These are phyloP conservation scores for Cryptococcus sp. DNA, from an alignment of 1,284 basidiomycete species.

Conservation along the genomic window DNA sequence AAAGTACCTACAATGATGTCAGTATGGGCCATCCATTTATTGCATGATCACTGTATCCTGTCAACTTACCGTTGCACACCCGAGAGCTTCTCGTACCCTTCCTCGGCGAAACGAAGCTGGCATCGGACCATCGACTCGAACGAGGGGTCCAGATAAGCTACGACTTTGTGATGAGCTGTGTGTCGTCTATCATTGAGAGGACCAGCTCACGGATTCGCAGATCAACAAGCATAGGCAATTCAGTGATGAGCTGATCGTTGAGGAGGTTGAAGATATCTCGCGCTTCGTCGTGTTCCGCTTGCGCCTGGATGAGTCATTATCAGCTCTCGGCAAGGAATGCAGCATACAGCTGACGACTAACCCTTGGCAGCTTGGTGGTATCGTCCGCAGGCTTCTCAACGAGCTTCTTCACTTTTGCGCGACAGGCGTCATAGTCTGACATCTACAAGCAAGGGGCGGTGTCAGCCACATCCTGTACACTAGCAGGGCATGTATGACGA, in stretches of 20 bases:
- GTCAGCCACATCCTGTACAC: too few relatives aligned
- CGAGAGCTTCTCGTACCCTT: constrained; percentile 96
- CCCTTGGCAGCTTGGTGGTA: constrained; percentile 82
- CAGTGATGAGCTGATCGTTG: constrained; percentile 86
- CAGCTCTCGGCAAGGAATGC: not conserved
- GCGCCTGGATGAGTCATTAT: constrained; percentile 58
- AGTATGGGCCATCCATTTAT: not conserved
- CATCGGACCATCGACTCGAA: constrained; percentile 99
- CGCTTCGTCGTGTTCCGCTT: constrained; percentile 91
- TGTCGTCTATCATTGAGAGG: too few relatives aligned
- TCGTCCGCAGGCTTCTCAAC: constrained; percentile 94
- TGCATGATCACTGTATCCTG: not conserved
- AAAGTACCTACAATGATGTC: constrained; percentile 62
- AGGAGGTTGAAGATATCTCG: constrained; percentile 91
- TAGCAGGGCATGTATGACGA: too few relatives aligned
- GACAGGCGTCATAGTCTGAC: constrained; percentile 90
- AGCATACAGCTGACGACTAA: constrained; percentile 45
- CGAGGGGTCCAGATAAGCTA: constrained; percentile 87
- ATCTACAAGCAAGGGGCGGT: constrained; percentile 59
- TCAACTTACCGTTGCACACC: constrained; percentile 80
- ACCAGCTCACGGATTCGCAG: constrained; percentile 78
- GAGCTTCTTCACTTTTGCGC: constrained; percentile 83
- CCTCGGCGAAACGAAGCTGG: constrained; percentile 95
- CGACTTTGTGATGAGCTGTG: constrained; percentile 1
- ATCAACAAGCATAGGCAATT: constrained; percentile 90